Evolutionary conservation across 192 early-diverging fungal species (phyloP).

Genomic region (Allomyces javanicus): DNA sequence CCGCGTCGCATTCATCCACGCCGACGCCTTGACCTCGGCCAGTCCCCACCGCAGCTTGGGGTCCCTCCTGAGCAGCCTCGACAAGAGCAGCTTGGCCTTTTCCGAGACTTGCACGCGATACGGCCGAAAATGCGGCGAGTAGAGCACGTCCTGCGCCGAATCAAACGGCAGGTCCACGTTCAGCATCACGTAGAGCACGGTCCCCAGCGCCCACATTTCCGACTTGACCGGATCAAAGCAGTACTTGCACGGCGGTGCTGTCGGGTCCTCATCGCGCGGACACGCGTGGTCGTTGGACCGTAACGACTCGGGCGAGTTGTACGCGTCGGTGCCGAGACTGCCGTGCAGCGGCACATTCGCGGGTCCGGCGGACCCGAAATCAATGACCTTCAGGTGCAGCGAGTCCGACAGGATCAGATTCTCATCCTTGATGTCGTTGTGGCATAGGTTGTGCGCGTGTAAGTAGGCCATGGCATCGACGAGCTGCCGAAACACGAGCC

Average conservation of each 20-base stretch:
- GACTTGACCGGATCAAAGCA: neutral
- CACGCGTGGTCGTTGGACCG: neutral
- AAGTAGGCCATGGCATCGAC: neutral
- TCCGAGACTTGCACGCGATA: neutral
- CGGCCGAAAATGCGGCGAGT: neutral
- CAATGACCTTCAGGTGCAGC: neutral
- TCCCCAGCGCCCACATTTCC: neutral
- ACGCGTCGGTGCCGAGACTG: neutral
- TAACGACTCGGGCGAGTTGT: neutral
- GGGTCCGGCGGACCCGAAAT: neutral
- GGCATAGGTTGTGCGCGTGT: neutral
- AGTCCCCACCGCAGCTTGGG: neutral
- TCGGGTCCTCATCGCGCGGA: neutral
- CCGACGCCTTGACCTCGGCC: neutral
- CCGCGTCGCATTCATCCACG: neutral
- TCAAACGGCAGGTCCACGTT: neutral
- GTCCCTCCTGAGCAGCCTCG: neutral
- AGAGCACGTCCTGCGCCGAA: neutral
- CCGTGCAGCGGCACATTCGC: neutral
- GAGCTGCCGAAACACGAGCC: conserved; percentile 1
- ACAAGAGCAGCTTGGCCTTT: neutral
- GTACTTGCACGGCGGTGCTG: neutral
- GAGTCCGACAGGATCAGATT: neutral
- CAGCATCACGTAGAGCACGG: neutral
- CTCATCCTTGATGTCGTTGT: neutral